These are phyloP conservation scores for Globisporangium recalcitrans DNA, from an alignment of 352 stramenopile genomes.

Conservation along the genomic window DNA sequence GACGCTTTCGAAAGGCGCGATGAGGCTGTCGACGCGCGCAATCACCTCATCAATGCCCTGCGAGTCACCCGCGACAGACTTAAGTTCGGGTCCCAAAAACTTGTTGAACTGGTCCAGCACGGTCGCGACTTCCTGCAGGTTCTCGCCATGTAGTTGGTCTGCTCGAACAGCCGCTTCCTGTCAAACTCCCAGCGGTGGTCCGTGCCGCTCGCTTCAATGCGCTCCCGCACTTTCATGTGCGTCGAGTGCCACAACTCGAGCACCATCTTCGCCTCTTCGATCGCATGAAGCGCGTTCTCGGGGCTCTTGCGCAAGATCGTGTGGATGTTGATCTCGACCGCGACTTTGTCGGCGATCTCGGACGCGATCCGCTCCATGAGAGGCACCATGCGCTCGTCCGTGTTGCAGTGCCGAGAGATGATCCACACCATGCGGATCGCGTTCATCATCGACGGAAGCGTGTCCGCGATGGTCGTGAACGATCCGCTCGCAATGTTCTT, in stretches of 20 bases:
- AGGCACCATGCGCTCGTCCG: conserved; percentile 94
- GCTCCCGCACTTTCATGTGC: conserved; percentile 93
- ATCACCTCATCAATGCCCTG: conserved; percentile 94
- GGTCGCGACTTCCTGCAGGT: conserved; percentile 91
- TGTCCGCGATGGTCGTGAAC: conserved; percentile 91
- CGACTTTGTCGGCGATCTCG: conserved; percentile 92
- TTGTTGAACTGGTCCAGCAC: conserved; percentile 95
- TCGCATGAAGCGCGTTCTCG: conserved; percentile 70
- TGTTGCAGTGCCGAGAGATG: conserved; percentile 97
- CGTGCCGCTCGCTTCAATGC: conserved; percentile 92
- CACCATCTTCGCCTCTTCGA: conserved; percentile 90
- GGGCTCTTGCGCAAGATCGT: conserved; percentile 82
- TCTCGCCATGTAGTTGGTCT: conserved; percentile 96
- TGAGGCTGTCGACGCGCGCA: conserved; percentile 75
- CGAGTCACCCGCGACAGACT: conserved; percentile 92
- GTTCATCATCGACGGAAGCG: conserved; percentile 95
- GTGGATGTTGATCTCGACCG: conserved; percentile 88
- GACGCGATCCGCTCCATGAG: conserved; percentile 94
- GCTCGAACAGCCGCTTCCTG: conserved; percentile 91
- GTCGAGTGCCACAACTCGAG: conserved; percentile 92
- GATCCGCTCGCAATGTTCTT: conserved; percentile 91
- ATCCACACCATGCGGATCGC: conserved; percentile 97
- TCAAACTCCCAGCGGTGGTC: conserved; percentile 96
- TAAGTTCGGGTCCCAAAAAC: conserved; percentile 94
- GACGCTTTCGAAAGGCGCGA: conserved; percentile 85